Base-by-base conservation (phyloP, 164 flowering plant species). In the Amborella trichopoda region DNA sequence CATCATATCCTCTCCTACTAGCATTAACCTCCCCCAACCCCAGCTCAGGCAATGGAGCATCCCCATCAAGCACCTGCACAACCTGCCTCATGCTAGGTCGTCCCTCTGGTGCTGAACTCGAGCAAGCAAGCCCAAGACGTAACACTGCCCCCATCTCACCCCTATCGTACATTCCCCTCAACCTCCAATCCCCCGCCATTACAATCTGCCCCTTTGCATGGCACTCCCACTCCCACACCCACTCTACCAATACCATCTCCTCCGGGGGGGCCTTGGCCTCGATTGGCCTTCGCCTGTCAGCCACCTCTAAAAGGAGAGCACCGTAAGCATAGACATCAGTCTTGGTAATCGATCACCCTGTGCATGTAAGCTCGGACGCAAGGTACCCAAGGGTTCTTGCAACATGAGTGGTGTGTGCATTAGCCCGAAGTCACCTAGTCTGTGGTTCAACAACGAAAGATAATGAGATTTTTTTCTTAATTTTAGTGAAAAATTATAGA, bases 241-340 rank as follows among this genome's bases (percentile, higher is more conserved):
- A 54, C 3, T 46, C 51, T 12, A 36, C 33, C 20, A 54, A 14
- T 3, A 36, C 4, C 24, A 37, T n/a, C 21, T 25, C 41, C 24
- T 46, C 44, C 3, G 2, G 5, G 3, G 56, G 36, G 6, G 8
- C 26, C 1, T 14, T 14, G 3, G 3, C 21, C n/a, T 48, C 59
- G 3, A 55, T 46, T 3, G 59, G 59, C 14, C 39, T 22, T 20
- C 46, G 46, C 23, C 52, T 46, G 12, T 46, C 27, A 1, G 46
- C 59, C 3, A 55, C 52, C 37, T 55, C 59, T 3, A 55, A 52
- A 42, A 55, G 6, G 8, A 55, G 23, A 6, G 50, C 45, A 6
- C 59, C 59, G 18, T 28, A 55, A 3, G 59, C 36, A 22, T 26
- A 55, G 17, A 47, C 59, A 14, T 55, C 59, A 12, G 52, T 22